phyloP scores from a whole-genome alignment of 73 alveolate species.

The Paramecium caudatum region DNA sequence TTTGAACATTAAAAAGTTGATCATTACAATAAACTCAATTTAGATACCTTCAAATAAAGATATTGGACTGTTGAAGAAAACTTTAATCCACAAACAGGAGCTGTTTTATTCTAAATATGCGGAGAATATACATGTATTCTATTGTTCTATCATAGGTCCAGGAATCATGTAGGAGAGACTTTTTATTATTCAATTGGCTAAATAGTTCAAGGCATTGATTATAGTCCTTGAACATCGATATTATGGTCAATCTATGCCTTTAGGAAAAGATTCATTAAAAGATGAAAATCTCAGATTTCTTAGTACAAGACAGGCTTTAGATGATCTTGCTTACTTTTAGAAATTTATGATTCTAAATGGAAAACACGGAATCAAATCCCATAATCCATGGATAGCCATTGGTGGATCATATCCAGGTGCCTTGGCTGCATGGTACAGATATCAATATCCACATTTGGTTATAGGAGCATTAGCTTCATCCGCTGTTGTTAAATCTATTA shows the following conservation, averaged over 20 bases:
- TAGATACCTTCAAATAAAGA: slow-evolving; percentile 78
- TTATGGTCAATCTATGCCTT: slow-evolving; percentile 86
- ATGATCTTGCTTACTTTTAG: slow-evolving; percentile 83
- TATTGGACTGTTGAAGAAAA: slow-evolving; percentile 78
- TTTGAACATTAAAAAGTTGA: slow-evolving; percentile 69
- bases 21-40: slow-evolving; percentile 76
- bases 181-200: slow-evolving; percentile 77
- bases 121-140: slow-evolving; percentile 86
- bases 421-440: slow-evolving; percentile 85
- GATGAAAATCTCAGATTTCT: slow-evolving; percentile 76
- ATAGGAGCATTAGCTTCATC: slow-evolving; percentile 84
- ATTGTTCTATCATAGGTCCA: slow-evolving; percentile 26
- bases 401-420: slow-evolving; percentile 92
- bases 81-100: slow-evolving; percentile 80
- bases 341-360: slow-evolving; percentile 41
- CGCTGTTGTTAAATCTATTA: slow-evolving; percentile 78
- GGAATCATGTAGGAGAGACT: slow-evolving; percentile 66
- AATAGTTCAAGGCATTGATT: slow-evolving; percentile 77
- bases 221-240: slow-evolving; percentile 84
- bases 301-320: slow-evolving; percentile 82
- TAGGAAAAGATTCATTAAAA: slow-evolving; percentile 70
- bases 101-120: slow-evolving; percentile 86
- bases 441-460: slow-evolving; percentile 82
- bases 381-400: slow-evolving; percentile 76
- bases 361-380: slow-evolving; percentile 32